These are phyloP conservation scores for Penicillium frequentans DNA, from an alignment of 2,329 filamentous ascomycete species.

Conservation along the genomic window DNA sequence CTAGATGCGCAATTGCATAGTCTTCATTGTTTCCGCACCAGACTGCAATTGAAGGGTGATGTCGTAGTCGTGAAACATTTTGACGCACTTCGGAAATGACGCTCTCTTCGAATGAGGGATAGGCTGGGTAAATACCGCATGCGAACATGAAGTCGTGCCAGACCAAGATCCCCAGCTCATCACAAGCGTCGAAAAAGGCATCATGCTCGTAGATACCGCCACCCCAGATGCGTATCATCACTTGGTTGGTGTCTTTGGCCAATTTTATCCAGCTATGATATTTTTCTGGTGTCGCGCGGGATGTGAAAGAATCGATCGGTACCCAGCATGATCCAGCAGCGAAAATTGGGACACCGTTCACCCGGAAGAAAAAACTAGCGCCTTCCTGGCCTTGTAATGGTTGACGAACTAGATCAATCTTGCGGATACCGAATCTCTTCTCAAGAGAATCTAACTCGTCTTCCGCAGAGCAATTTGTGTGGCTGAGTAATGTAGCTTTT, in stretches of 20 bases:
- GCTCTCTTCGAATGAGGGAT: constrained; percentile 57
- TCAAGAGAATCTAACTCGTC: no score
- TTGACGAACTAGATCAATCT: no score
- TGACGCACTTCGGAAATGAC: constrained; percentile 62
- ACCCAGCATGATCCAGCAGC: no score
- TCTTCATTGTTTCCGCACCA: constrained; percentile 88
- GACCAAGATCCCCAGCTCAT: constrained; percentile 68
- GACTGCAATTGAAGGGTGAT: constrained; percentile 77
- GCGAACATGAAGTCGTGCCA: constrained; percentile 80
- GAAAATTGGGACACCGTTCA: no score
- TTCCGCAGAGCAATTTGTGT: no score
- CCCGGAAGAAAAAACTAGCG: no score
- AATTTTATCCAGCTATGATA: no score
- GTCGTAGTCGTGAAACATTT: constrained; percentile 64
- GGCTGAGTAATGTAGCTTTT: no score
- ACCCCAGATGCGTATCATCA: constrained; percentile 50
- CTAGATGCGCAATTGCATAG: constrained; percentile 71
- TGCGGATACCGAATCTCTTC: no score
- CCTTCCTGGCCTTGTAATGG: no score
- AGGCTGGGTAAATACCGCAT: constrained; percentile 67
- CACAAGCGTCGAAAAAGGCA: constrained; percentile 67
- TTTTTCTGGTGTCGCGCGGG: no score
- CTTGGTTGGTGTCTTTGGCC: background rate
- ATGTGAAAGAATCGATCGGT: no score
- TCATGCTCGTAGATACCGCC: constrained; percentile 71